Base-by-base conservation (phyloP, 2,329 filamentous ascomycete genomes). In the Fusarium sp. region DNA sequence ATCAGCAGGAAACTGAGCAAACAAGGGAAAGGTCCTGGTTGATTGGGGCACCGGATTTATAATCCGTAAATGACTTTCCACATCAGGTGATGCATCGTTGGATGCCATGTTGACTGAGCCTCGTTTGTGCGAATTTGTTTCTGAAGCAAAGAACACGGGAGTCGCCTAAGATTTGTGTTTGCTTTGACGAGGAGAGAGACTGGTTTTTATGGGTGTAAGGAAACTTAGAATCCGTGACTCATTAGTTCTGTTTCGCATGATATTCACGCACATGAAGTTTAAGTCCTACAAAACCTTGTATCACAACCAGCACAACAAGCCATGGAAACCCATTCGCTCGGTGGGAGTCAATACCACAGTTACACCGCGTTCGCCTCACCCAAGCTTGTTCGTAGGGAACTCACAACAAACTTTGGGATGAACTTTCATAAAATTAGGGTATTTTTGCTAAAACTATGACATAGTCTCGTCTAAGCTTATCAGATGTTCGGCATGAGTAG, bases 101-200 rank as follows among this genome's bases (percentile, higher is more conserved):
- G 24, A 52, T 39, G 43, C 47, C 47, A 53, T 55, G 10, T 38
- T 50, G 34, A 14, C 17, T 39, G 33, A 26, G 36, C 64, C 42
- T 10, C 63, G 52, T 15, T 22, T 24, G 13, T 17, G 13, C 24
- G 19, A 21, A 36, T 11, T 40, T 22, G 38, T 40, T 36, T 15
- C 38, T 40, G 21, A 17, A 42, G 8, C 11, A 42, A 7, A 15
- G 13, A 24, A 42, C 21, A 17, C 6, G 6, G 14, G 13, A 8
- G 8, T 42, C 21, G 21, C 5, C 22, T 7, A 22, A 21, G 14
- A 22, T 3, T 21, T 6, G 33, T 36, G 50, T 42, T 47, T 42
- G 15, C 34, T 42, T 24, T 31, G 11, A 22, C 14, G n/a, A n/a
- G 14, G n/a, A 5, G 42, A 19, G 46, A 8, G 7, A 19, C 38